Conservation (phyloP, 768 basidiomycete genomes). For the Tricholoma furcatifolium region DNA sequence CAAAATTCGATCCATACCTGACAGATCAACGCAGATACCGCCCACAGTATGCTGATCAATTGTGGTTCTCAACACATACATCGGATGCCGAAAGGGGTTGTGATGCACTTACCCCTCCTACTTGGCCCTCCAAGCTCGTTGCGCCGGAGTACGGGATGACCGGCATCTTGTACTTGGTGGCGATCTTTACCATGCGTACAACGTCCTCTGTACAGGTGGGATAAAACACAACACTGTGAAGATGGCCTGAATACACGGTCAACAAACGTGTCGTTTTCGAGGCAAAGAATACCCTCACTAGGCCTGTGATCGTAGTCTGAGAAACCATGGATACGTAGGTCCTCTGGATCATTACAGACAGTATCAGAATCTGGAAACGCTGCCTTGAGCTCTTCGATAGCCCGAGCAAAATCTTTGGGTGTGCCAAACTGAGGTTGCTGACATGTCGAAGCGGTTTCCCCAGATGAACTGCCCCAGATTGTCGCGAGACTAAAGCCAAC, state of each 20-base stretch:
- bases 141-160: conserved; percentile 79
- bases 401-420: conserved; percentile 48
- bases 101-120: conserved; percentile 48
- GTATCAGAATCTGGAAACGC: conserved; percentile 34
- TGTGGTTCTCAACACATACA: neutral
- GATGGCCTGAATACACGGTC: conserved; percentile 5
- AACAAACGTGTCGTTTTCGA: neutral
- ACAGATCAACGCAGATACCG: conserved; percentile 81
- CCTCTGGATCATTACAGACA: conserved; percentile 51
- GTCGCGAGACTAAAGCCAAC: conserved; percentile 15
- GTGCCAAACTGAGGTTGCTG: conserved; percentile 43
- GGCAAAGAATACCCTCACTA: conserved; percentile 40
- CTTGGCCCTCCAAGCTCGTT: conserved; percentile 81
- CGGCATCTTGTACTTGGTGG: conserved; percentile 74
- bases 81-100: neutral
- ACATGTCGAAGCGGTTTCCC: neutral
- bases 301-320: conserved; percentile 51
- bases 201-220: conserved; percentile 79
- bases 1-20: conserved; percentile 76
- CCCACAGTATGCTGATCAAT: conserved; percentile 38
- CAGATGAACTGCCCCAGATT: neutral
- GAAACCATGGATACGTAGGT: conserved; percentile 53
- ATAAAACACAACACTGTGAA: conserved; percentile 63
- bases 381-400: conserved; percentile 47
- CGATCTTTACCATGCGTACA: conserved; percentile 71